phyloP scores from a whole-genome alignment of 1,284 basidiomycete genomes.

The Tausonia pullulans region DNA sequence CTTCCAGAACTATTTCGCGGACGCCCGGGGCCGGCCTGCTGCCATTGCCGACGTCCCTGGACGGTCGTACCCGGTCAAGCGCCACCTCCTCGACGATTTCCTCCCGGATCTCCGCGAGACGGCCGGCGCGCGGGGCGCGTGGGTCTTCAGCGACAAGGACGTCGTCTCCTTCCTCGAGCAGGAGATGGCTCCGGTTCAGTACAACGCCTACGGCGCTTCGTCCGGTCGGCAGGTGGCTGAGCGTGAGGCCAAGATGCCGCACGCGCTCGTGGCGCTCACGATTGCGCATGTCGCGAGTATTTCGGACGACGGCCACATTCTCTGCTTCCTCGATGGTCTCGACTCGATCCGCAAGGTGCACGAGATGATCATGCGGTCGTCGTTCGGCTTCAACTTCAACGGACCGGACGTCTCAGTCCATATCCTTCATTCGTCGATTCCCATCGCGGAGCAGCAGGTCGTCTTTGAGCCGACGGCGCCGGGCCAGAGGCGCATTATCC shows the following conservation, averaged over 20 bases:
- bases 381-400: slow-evolving; percentile 55
- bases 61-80: slow-evolving; percentile 76
- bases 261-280: slow-evolving; percentile 9
- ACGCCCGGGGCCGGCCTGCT: slow-evolving; percentile 49
- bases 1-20: slow-evolving; percentile 78
- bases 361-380: slow-evolving; percentile 38
- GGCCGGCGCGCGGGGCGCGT: slow-evolving; percentile 38
- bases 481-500: slow-evolving; percentile 74
- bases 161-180: slow-evolving; percentile 64
- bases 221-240: background rate
- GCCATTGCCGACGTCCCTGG: slow-evolving; percentile 80
- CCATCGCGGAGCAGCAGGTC: slow-evolving; percentile 77
- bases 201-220: background rate
- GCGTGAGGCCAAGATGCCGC: slow-evolving; percentile 66
- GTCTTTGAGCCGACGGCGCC: slow-evolving; percentile 71
- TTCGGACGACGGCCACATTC: slow-evolving; percentile 15
- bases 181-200: slow-evolving; percentile 46
- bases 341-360: slow-evolving; percentile 41
- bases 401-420: slow-evolving; percentile 60
- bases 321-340: slow-evolving; percentile 17
- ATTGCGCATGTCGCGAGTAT: slow-evolving; percentile 13
- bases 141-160: slow-evolving; percentile 66
- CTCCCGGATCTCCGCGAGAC: slow-evolving; percentile 43
- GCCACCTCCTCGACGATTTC: slow-evolving; percentile 73
- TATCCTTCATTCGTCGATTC: slow-evolving; percentile 81